Conservation (phyloP, 495 filamentous ascomycete species). For the Penicillium fimorum region DNA sequence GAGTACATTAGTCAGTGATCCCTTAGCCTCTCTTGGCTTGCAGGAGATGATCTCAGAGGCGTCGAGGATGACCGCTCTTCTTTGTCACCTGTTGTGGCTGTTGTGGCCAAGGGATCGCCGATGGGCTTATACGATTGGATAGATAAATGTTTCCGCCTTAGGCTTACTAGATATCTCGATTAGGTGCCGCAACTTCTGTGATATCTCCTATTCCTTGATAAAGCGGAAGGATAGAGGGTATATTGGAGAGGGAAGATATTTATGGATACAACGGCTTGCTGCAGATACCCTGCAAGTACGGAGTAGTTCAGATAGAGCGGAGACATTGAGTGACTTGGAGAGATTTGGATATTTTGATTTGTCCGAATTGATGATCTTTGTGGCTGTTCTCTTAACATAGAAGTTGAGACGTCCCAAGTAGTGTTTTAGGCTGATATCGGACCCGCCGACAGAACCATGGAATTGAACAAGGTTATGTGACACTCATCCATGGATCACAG, state of each 20-base stretch:
- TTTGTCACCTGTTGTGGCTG: conserved; percentile 10
- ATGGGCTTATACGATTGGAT: conserved; percentile 6
- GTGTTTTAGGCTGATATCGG: conserved; percentile 15
- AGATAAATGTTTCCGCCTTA: not conserved
- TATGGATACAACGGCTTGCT: conserved; percentile 1
- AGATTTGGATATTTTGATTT: not conserved
- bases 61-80: not conserved
- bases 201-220: not conserved
- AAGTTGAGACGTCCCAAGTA: conserved; percentile 10
- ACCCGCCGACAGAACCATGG: conserved; percentile 13
- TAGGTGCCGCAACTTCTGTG: not conserved
- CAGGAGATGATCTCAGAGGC: conserved; percentile 15
- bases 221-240: not conserved
- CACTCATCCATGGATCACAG: conserved; percentile 9
- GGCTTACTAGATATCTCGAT: conserved; percentile 9
- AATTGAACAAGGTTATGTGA: conserved; percentile 6
- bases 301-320: not conserved
- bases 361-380: conserved; percentile 2
- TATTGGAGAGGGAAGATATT: not conserved
- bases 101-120: conserved; percentile 9
- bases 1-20: conserved; percentile 2
- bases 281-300: not conserved
- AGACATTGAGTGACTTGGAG: not conserved
- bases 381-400: not conserved
- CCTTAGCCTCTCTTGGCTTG: conserved; percentile 10